These are phyloP conservation scores for Hypoxylon sp. DNA, from an alignment of 2,329 filamentous ascomycete genomes.

Conservation along the genomic window DNA sequence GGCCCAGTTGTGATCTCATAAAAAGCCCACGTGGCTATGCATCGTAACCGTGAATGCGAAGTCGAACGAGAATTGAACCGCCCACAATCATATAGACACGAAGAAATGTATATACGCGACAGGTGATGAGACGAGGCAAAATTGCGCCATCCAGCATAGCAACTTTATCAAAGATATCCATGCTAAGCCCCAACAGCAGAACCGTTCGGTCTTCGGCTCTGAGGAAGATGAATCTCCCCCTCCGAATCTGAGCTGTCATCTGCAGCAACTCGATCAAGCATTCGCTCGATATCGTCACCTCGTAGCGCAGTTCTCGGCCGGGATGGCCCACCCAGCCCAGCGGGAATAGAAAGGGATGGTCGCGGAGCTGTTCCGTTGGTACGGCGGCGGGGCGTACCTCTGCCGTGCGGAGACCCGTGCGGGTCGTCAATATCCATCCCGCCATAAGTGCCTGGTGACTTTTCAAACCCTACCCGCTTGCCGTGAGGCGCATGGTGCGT, in stretches of 20 bases:
- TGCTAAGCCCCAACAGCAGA: conserved; percentile 44
- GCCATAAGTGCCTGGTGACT: conserved; percentile 56
- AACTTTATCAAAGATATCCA: conserved; percentile 8
- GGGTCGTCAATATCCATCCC: conserved; percentile 63
- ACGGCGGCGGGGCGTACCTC: conserved; percentile 59
- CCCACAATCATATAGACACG: conserved; percentile 9
- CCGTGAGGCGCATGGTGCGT: conserved; percentile 46
- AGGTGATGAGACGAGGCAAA: conserved; percentile 27
- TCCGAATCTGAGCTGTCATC: conserved; percentile 69
- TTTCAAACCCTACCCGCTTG: conserved; percentile 63
- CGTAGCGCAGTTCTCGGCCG: conserved; percentile 58
- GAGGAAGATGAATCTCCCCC: conserved; percentile 66
- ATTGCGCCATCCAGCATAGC: conserved; percentile 10
- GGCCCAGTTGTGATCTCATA: conserved; percentile 37
- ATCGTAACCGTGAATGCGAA: conserved; percentile 45
- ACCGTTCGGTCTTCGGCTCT: conserved; percentile 44
- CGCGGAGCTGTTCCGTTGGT: conserved; percentile 55
- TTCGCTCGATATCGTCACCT: conserved; percentile 69
- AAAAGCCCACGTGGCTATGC: conserved; percentile 40
- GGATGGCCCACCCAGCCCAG: conserved; percentile 58
- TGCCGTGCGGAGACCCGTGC: conserved; percentile 51
- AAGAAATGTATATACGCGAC: conserved; percentile 39
- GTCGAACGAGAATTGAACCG: conserved; percentile 29
- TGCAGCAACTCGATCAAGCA: conserved; percentile 66
- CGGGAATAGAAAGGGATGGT: conserved; percentile 59